These are phyloP conservation scores for Neonectria sp. DNA, from an alignment of 2,329 filamentous ascomycete species.

Conservation along the genomic window DNA sequence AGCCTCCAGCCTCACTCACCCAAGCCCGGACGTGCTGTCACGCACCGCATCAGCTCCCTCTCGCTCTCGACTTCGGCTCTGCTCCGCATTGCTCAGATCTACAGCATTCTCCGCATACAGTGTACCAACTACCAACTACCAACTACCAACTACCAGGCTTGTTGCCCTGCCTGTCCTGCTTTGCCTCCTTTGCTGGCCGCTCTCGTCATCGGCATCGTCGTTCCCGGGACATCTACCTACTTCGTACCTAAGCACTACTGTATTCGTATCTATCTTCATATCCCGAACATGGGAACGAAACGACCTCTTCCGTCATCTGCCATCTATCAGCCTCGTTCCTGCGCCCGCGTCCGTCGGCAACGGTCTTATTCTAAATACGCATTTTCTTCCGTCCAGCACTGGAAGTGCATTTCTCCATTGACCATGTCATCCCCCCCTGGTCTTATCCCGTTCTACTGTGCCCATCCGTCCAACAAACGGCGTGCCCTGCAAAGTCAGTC, in stretches of 20 bases:
- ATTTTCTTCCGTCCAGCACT: constrained; percentile 16
- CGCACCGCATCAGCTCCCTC: constrained; percentile 11
- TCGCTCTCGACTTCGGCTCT: neutral
- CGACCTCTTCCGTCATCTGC: neutral
- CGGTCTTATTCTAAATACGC: constrained; percentile 21
- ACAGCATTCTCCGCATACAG: neutral
- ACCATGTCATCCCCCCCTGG: constrained; percentile 12
- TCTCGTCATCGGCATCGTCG: constrained; percentile 24
- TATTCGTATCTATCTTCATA: neutral
- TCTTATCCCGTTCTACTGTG: neutral
- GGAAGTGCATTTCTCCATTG: constrained; percentile 8
- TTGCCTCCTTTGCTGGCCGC: constrained; percentile 18
- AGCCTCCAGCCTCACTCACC: constrained; percentile 31
- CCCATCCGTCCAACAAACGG: constrained; percentile 8
- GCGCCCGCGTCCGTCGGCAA: constrained; percentile 13
- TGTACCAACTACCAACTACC: neutral
- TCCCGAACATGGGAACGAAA: neutral
- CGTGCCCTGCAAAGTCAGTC: constrained; percentile 19
- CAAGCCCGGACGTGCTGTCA: constrained; percentile 4
- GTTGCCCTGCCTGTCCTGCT: neutral
- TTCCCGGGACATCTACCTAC: neutral
- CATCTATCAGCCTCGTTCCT: constrained; percentile 32
- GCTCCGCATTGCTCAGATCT: constrained; percentile 4
- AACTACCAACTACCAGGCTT: neutral
- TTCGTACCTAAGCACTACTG: neutral